A percentile compares a stretch with the other conserved stretches of the same genome.
These are phyloP conservation scores for Aspergillus sp. DNA, from an alignment of 2,329 filamentous ascomycete species.

Conservation along the genomic window DNA sequence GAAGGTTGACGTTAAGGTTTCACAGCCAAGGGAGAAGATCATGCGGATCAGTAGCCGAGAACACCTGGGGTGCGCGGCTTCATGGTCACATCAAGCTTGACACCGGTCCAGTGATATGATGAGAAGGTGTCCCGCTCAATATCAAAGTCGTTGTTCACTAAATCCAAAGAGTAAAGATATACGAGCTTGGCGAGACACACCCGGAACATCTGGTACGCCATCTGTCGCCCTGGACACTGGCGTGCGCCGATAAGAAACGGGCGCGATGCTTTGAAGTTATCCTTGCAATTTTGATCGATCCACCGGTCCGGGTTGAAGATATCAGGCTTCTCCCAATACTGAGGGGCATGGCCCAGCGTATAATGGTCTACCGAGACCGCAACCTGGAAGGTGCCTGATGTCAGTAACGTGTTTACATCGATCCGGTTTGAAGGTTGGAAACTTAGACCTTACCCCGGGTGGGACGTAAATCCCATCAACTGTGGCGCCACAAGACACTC, in stretches of 20 bases:
- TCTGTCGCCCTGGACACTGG: neutral
- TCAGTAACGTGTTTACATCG: neutral
- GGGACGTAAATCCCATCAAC: neutral
- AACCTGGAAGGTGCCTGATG: neutral
- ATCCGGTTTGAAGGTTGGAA: neutral
- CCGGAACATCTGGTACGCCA: neutral
- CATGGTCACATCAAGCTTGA: neutral
- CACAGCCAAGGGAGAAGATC: no score
- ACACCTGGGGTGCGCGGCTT: neutral
- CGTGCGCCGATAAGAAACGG: neutral
- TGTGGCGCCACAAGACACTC: neutral
- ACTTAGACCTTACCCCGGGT: neutral
- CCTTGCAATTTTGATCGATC: neutral
- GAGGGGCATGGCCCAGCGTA: neutral
- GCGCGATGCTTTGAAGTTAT: neutral
- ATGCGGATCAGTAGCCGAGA: neutral
- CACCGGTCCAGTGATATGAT: neutral
- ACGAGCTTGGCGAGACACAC: neutral
- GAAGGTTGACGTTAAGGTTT: no score
- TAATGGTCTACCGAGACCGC: neutral
- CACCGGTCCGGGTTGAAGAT: neutral
- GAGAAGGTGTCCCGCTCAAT: neutral
- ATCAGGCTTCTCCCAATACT: neutral
- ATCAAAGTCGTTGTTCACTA: neutral
- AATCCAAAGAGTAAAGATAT: neutral